Conservation (phyloP, 768 basidiomycete species). For the Suillus ampliporus region DNA sequence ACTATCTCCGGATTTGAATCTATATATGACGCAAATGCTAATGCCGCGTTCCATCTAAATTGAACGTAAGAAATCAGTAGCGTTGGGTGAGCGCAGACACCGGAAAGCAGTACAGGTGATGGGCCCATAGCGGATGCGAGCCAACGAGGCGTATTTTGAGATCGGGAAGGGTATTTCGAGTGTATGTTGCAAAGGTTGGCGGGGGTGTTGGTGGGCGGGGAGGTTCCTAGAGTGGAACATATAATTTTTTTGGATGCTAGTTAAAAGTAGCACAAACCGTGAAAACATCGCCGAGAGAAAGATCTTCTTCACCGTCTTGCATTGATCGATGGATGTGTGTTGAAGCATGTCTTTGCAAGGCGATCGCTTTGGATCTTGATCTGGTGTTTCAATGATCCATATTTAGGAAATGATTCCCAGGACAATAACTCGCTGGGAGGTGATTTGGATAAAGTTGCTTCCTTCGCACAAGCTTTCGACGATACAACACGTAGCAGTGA, state of each 20-base stretch:
- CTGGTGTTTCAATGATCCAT: neutral
- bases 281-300: constrained; percentile 54
- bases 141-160: constrained; percentile 76
- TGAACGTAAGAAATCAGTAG: neutral
- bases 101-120: constrained; percentile 59
- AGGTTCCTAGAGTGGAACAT: constrained; percentile 50
- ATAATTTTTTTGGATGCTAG: neutral
- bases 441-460: too few species aligned
- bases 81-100: constrained; percentile 14
- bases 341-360: too few species aligned
- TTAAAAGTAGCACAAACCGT: constrained; percentile 43
- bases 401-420: neutral
- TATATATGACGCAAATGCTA: constrained; percentile 72
- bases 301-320: constrained; percentile 34
- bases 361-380: neutral
- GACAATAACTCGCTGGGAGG: neutral
- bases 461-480: too few species aligned
- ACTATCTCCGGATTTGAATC: constrained; percentile 59
- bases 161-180: constrained; percentile 37
- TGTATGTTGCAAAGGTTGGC: constrained; percentile 58
- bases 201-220: constrained; percentile 70
- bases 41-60: constrained; percentile 80
- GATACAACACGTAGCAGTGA: neutral
- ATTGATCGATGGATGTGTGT: too few species aligned
- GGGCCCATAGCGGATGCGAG: constrained; percentile 82